Evolutionary conservation across 192 early-diverging fungal genomes (phyloP).

Genomic region (Backusella circina): DNA sequence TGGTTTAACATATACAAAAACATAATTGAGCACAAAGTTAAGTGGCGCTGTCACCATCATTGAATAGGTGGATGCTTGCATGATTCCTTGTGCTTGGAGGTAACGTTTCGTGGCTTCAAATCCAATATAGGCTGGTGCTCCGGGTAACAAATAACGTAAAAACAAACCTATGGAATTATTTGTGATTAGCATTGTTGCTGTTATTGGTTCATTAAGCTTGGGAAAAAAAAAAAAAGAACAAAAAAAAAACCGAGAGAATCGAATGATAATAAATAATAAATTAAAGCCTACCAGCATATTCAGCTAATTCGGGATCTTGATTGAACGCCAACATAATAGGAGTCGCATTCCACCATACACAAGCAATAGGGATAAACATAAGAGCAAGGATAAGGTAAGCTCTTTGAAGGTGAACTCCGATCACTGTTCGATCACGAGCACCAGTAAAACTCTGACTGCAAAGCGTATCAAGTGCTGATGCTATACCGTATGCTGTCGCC

Average conservation of each 20-base stretch:
- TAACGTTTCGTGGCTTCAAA: conserved; percentile 85
- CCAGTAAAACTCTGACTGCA: conserved; percentile 72
- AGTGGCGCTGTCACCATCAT: conserved; percentile 55
- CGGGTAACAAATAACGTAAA: conserved; percentile 61
- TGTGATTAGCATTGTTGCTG: not conserved
- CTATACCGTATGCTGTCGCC: conserved; percentile 62
- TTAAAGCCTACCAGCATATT: conserved; percentile 13
- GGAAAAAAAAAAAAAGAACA: not conserved
- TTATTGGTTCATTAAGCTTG: not conserved
- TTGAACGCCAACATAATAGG: conserved; percentile 9
- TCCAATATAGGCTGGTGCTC: conserved; percentile 70
- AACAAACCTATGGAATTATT: conserved; percentile 36
- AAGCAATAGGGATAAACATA: conserved; percentile 29
- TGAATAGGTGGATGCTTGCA: conserved; percentile 77
- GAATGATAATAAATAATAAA: not conserved
- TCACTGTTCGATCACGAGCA: conserved; percentile 53
- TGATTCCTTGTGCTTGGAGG: conserved; percentile 85
- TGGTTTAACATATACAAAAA: conserved; percentile 55
- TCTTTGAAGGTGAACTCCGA: conserved; percentile 67
- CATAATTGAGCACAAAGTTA: conserved; percentile 59
- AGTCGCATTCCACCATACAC: conserved; percentile 24
- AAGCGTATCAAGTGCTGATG: conserved; percentile 73
- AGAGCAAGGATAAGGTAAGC: conserved; percentile 20
- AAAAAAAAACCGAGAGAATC: not conserved
- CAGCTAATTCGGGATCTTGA: conserved; percentile 24